Base-by-base conservation (phyloP, 2,329 filamentous ascomycete genomes). In the Ophiostoma sp. region DNA sequence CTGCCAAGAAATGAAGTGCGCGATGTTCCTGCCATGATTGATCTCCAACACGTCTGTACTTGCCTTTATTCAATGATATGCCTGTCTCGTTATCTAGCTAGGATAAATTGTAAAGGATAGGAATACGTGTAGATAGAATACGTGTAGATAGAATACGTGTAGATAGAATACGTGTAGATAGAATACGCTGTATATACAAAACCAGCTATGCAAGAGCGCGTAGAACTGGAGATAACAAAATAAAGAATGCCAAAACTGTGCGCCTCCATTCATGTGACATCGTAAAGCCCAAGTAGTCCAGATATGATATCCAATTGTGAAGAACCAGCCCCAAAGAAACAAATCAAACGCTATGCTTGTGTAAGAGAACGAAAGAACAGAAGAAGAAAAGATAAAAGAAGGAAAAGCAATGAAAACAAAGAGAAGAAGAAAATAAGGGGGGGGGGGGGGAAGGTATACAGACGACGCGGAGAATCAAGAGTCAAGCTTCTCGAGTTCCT, bases 401-500 rank as follows among this genome's bases (percentile, higher is more conserved):
- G 3, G 12, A 27, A 55, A 45, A 4, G 2, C 7, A 60, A 45
- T 18, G 16, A 52, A 27, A 49, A 49, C 11, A 47, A 44, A 11
- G 3, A 16, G 55, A 0, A 45, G 5, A 27, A 65, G 27, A 60
- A 65, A 4, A 49, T 16, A 62, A 62, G 41, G n/a, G 36, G 16
- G 3, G 12, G 45, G 5, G n/a, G 11, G 5, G 5, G 7, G 14
- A 38, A 60, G 55, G 36, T 11, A 38, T 27, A 9, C 36, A 5
- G 12, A 55, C 18, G 8, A 36, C 9, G 6, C 14, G 9, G 8
- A 55, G n/a, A 12, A 8, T 5, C 12, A 55, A 36, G 49, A 55
- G 49, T 4, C 55, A 11, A 70, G 60, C 72, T 82, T 78, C 74
- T 84, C 79, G 47, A 96, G 81, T 55, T 94, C 87, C 65, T 89